Evolutionary conservation across 2,329 filamentous ascomycete genomes (phyloP), one percentile per base, ranked within the genome.

Genomic region (Fusarium sororula): DNA sequence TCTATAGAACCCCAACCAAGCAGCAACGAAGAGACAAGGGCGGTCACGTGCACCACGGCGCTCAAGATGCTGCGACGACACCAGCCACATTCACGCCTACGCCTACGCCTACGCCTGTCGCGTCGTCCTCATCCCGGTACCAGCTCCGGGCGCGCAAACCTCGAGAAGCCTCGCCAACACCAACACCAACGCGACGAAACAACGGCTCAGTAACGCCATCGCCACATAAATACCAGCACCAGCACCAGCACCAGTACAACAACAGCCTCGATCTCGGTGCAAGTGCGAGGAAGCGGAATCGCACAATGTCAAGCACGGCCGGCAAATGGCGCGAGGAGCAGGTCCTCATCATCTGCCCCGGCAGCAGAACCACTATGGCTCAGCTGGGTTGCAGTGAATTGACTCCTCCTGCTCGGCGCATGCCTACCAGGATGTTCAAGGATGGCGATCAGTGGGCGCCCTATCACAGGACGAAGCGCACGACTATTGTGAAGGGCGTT

Each of bases 341-440:
- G 85, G 84, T 90, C 79, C 88, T 91, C 79, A 83, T 95, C 81
- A 91, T 95, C 84, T 92, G 92, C 82, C 93, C 93, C 39, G 95
- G 95, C 80, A 98, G 95, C 82, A 92, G 93, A 84, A 96, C 92
- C 74, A 98, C 95, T 67, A 90, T 97, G 85, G 95, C 95, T 75
- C 95, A 98, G 88, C 89, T 98, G 45, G 95, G 95, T 58, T 92
- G 96, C 77, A 92, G 91, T 77, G 95, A 98, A 85, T 92, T 98
- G 82, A 97, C 95, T 41, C 95, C 95, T 48, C 94, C 96, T n/a
- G 89, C 91, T 71, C 90, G 94, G 82, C 93, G 95, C 76, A 90
- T 98, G 75, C 91, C 93, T 38, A 98, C 96, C 83, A 93, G 96
- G 85, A 98, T 99, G 95, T 99, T 98, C 60, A 90, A 91, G 76